phyloP scores from a whole-genome alignment of 306 rosid genomes.

The Castanea mollissima region DNA sequence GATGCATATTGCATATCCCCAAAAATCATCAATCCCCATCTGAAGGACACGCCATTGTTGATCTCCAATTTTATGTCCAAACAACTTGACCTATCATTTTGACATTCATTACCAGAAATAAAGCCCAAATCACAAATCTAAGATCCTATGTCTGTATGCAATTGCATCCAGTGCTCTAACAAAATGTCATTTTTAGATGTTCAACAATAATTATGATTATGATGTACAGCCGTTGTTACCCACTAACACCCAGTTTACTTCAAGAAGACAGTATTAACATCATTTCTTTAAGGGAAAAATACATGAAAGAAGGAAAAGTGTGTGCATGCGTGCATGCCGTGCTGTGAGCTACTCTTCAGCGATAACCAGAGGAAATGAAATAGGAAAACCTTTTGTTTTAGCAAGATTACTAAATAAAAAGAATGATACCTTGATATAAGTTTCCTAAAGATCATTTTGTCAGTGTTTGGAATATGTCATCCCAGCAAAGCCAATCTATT shows the following conservation, averaged over 20 bases:
- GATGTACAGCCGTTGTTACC: no score
- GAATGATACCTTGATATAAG: no score
- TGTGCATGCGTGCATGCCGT: constrained; percentile 1
- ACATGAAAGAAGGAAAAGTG: not conserved
- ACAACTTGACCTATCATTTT: constrained; percentile 12
- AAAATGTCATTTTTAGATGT: constrained; percentile 2
- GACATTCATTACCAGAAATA: constrained; percentile 17
- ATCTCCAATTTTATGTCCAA: constrained; percentile 13
- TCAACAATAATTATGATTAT: not conserved
- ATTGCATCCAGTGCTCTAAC: constrained; percentile 35
- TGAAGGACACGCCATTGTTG: not conserved
- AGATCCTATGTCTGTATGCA: constrained; percentile 23
- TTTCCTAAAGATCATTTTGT: no score
- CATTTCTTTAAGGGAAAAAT: no score
- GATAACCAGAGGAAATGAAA: not conserved
- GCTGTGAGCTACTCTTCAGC: constrained; percentile 18
- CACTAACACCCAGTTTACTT: no score
- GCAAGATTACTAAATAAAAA: no score
- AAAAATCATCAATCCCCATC: not conserved
- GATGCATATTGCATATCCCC: no score
- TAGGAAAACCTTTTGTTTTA: no score
- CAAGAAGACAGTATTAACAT: no score
- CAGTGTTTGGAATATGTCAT: no score
- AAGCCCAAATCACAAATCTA: constrained; percentile 25
- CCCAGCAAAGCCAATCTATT: no score